phyloP scores from a whole-genome alignment of 164 flowering plant genomes.

The Liquidambar formosana region DNA sequence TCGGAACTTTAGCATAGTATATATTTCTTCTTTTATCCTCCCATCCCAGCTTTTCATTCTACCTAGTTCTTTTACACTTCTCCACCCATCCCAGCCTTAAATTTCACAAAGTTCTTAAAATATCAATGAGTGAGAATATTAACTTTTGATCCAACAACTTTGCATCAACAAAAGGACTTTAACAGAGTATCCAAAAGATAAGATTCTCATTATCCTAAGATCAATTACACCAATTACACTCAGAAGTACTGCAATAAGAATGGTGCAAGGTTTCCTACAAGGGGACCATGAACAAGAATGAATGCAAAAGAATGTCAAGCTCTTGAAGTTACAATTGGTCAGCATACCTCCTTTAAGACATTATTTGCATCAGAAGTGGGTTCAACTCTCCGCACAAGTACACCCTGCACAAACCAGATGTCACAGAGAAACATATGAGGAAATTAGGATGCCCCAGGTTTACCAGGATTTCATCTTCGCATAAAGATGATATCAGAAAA shows the following conservation, averaged over 20 bases:
- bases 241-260: neutral
- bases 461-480: neutral
- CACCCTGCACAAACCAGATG: conserved; percentile 59
- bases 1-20: no score
- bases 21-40: no score
- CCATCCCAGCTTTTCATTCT: neutral
- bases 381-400: conserved; percentile 85
- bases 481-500: neutral
- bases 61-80: no score
- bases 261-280: neutral
- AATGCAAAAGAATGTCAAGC: conserved; percentile 6
- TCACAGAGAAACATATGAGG: neutral
- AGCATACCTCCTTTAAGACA: conserved; percentile 81
- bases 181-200: neutral
- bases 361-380: conserved; percentile 84
- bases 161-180: neutral
- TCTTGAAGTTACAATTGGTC: conserved; percentile 2
- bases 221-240: neutral
- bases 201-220: neutral
- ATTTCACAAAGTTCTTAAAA: neutral
- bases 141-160: neutral
- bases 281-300: neutral
- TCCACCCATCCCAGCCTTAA: neutral
- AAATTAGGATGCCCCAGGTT: neutral
- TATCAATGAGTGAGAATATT: neutral